Conservation (phyloP, 1,284 basidiomycete genomes). For the Puccinia brachypodii region DNA sequence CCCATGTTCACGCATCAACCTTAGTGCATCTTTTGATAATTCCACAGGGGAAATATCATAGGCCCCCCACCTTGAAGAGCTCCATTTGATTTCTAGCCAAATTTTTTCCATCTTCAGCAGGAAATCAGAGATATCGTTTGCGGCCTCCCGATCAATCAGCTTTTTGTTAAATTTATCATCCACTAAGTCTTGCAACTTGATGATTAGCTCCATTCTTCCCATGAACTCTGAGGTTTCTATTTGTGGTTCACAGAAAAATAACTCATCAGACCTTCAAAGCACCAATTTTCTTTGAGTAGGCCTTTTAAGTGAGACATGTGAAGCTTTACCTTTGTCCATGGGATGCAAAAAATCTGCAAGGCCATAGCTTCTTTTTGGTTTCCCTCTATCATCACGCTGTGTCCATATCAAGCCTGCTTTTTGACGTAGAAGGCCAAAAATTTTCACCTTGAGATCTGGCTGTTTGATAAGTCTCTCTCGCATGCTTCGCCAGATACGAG, state of each 20-base stretch:
- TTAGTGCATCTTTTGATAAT: not conserved
- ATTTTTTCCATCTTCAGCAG: not conserved
- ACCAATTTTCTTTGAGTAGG: not conserved
- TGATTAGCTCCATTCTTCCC: not conserved
- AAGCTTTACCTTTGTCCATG: not conserved
- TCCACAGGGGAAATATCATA: conserved; percentile 1
- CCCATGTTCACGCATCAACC: conserved; percentile 14
- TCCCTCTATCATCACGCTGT: not conserved
- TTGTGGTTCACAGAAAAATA: not conserved
- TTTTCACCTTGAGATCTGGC: not conserved
- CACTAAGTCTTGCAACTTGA: not conserved
- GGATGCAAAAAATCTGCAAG: not conserved
- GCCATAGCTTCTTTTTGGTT: not conserved
- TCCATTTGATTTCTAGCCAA: conserved; percentile 30
- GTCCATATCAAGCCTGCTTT: not conserved
- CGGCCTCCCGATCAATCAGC: conserved; percentile 2
- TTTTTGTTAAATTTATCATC: not conserved
- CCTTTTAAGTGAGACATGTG: not conserved
- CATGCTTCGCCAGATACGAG: conserved; percentile 7
- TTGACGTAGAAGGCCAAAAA: not conserved
- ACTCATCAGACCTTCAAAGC: not conserved
- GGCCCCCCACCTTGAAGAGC: not conserved
- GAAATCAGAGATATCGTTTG: conserved; percentile 2
- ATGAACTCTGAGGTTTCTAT: conserved; percentile 17
- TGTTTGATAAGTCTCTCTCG: not conserved